Conservation (phyloP, 2,329 filamentous ascomycete species). For the Calonectria hongkongensis region DNA sequence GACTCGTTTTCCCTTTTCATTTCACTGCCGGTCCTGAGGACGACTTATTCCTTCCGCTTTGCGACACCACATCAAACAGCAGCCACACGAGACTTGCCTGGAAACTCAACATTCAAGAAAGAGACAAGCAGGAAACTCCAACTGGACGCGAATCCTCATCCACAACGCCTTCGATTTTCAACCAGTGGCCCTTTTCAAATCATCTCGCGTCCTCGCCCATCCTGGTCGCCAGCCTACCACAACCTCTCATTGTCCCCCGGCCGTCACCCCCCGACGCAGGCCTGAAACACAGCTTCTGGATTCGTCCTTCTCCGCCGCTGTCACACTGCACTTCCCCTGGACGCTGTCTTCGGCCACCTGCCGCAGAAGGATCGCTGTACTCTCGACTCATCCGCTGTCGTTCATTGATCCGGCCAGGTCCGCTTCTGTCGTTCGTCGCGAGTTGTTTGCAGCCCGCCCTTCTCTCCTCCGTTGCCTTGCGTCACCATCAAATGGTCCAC, state of each 20-base stretch:
- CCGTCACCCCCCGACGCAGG: slow-evolving; percentile 50
- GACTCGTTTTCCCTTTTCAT: slow-evolving; percentile 33
- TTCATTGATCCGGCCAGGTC: slow-evolving; percentile 41
- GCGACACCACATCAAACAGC: slow-evolving; percentile 34
- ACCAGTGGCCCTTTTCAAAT: slow-evolving; percentile 38
- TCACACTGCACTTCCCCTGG: slow-evolving; percentile 44
- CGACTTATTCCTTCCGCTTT: slow-evolving; percentile 36
- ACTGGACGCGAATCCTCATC: slow-evolving; percentile 29
- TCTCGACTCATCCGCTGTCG: slow-evolving; percentile 29
- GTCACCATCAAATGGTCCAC: slow-evolving; percentile 27
- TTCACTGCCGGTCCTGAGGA: slow-evolving; percentile 43
- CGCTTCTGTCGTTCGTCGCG: slow-evolving; percentile 51
- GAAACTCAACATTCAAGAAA: neutral
- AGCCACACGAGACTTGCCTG: slow-evolving; percentile 36
- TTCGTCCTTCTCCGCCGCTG: slow-evolving; percentile 47
- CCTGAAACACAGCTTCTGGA: slow-evolving; percentile 54
- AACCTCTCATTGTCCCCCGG: slow-evolving; percentile 44
- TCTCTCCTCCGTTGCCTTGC: slow-evolving; percentile 23
- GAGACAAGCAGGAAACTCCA: slow-evolving; percentile 37
- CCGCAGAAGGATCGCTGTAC: slow-evolving; percentile 41
- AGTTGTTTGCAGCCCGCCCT: slow-evolving; percentile 33
- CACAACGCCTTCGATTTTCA: slow-evolving; percentile 8
- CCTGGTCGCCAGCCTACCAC: slow-evolving; percentile 43
- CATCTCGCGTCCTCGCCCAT: slow-evolving; percentile 42
- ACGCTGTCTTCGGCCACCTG: slow-evolving; percentile 37